Percentiles rank a stretch among this genome's conserved stretches.
Conservation (phyloP, 2,329 filamentous ascomycete species). For the Talaromyces sp. region DNA sequence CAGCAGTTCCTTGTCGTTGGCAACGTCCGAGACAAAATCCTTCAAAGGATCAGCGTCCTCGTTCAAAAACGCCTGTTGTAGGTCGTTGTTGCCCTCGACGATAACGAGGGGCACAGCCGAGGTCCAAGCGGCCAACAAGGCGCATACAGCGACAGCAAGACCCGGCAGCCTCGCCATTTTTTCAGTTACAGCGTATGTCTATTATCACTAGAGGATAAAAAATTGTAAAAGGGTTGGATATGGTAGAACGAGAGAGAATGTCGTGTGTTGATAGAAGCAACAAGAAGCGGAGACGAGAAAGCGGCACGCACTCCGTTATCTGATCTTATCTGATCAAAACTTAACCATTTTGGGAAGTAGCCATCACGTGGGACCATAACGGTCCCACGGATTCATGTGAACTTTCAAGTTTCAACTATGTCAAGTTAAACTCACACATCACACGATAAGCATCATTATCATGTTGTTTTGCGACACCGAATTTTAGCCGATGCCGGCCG, state of each 20-base stretch:
- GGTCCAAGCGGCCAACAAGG: neutral
- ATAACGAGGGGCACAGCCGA: neutral
- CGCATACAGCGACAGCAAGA: neutral
- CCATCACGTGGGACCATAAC: neutral
- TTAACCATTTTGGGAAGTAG: conserved; percentile 2
- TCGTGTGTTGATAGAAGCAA: neutral
- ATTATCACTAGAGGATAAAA: neutral
- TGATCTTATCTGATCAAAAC: conserved; percentile 33
- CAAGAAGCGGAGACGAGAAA: neutral
- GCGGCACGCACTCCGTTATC: conserved; percentile 1
- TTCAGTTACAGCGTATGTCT: neutral
- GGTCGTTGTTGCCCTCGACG: neutral
- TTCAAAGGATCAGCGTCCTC: conserved; percentile 11
- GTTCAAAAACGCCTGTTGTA: neutral
- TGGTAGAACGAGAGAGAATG: neutral
- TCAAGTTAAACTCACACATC: too few species aligned
- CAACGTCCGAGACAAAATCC: conserved; percentile 13
- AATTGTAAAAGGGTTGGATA: neutral
- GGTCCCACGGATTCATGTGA: neutral
- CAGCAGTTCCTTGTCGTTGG: conserved; percentile 2
- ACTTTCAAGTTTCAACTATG: too few species aligned
- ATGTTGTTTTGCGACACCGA: neutral
- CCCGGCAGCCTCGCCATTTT: neutral
- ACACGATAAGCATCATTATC: neutral
- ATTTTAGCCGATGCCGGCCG: neutral